Conservation (phyloP, 192 early-diverging fungal species). For the Gryganskiella cystojenkinii region DNA sequence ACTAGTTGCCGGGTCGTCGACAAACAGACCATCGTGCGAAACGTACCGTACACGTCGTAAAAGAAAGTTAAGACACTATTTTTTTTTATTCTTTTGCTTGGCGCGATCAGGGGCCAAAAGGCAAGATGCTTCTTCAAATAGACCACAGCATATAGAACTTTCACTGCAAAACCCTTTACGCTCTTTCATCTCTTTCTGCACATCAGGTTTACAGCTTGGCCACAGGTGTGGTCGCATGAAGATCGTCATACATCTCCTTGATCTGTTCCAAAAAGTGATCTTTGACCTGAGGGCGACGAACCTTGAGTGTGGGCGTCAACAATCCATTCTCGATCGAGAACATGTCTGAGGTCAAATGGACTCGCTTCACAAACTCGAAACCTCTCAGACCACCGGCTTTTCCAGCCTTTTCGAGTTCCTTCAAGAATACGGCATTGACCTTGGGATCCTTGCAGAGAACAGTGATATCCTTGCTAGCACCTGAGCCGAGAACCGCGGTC, state of each 20-base stretch:
- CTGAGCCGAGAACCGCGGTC: slow-evolving; percentile 33
- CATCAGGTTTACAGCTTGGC: slow-evolving; percentile 22
- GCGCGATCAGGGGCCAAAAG: too few species aligned
- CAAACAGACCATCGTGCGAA: too few species aligned
- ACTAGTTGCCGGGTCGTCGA: too few species aligned
- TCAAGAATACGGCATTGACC: slow-evolving; percentile 61
- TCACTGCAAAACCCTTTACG: too few species aligned
- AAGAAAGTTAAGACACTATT: too few species aligned
- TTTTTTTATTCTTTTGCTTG: too few species aligned
- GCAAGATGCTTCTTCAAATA: too few species aligned
- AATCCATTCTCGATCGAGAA: slow-evolving; percentile 83
- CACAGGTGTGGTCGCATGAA: background rate
- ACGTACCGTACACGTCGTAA: too few species aligned
- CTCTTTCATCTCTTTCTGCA: too few species aligned
- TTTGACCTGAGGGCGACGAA: slow-evolving; percentile 28
- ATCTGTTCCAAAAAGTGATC: slow-evolving; percentile 15
- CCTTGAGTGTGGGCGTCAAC: slow-evolving; percentile 77
- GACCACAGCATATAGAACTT: too few species aligned
- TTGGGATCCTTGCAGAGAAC: slow-evolving; percentile 24
- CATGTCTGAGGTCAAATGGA: slow-evolving; percentile 72
- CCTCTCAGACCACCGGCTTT: slow-evolving; percentile 51
- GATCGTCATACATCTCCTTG: slow-evolving; percentile 17
- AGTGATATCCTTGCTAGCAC: background rate
- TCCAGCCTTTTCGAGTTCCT: slow-evolving; percentile 65
- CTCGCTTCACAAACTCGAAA: slow-evolving; percentile 80